Evolutionary conservation across 2,329 filamentous ascomycete species (phyloP), one percentile per base, ranked within the genome.

Genomic region (Dactylellina leptospora): DNA sequence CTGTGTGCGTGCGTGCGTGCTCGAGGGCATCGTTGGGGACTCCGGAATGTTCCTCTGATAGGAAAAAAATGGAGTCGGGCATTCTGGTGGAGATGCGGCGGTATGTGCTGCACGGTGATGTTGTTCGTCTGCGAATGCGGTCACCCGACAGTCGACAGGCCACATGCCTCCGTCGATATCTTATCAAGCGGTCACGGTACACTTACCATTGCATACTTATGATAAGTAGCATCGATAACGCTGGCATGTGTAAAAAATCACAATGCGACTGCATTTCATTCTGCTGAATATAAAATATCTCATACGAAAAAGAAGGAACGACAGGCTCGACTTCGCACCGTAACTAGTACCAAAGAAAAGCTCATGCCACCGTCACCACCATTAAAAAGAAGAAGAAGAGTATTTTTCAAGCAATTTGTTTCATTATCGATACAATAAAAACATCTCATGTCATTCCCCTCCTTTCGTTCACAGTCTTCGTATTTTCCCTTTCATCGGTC

Each of bases 351-450:
- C n/a, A n/a, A n/a, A n/a, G n/a, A n/a, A n/a, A n/a, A n/a, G n/a
- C n/a, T n/a, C n/a, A n/a, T n/a, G n/a, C n/a, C n/a, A n/a, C n/a
- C n/a, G n/a, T n/a, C n/a, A n/a, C n/a, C n/a, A n/a, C n/a, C n/a
- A n/a, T n/a, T n/a, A 13, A 48, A 28, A 48, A 55, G 45, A 27
- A 23, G 58, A 58, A 56, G 18, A 25, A 48, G 33, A 54, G 58
- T 68, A 27, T 50, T 61, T 50, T 44, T 2, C 30, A 56, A 51
- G 61, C 23, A 58, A 51, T 66, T 58, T 66, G 51, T 48, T 50
- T 56, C 61, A 58, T 66, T 66, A 66, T 51, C 27, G 44, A 56
- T 64, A 64, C 60, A 64, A 25, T 51, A 51, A 20, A 8, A 23
- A 4, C 4, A 16, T 45, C 22, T 45, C 40, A 45, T 45, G 22